phyloP scores from a whole-genome alignment of 2,329 filamentous ascomycete species.

The Cladosporium sp. region DNA sequence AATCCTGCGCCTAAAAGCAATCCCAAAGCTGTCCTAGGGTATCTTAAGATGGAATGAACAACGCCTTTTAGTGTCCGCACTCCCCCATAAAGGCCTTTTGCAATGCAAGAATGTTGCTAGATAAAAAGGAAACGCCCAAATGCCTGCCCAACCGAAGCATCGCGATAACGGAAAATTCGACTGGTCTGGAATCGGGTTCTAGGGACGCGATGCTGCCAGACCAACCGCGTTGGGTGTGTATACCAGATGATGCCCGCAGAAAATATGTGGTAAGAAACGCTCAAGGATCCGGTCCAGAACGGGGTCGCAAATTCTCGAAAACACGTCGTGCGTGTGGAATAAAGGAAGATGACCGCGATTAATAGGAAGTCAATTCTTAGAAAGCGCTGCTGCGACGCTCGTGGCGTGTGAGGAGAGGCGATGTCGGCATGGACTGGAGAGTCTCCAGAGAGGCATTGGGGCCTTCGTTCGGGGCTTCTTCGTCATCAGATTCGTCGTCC shows the following conservation, averaged over 20 bases:
- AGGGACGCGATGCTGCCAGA: neutral
- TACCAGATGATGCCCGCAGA: neutral
- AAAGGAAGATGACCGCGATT: neutral
- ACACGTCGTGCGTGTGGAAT: neutral
- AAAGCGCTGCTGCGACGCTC: conserved; percentile 17
- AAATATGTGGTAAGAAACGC: neutral
- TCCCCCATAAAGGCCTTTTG: neutral
- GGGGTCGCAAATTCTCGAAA: neutral
- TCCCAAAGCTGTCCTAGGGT: conserved; percentile 18
- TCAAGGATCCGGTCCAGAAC: conserved; percentile 4
- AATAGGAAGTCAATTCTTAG: neutral
- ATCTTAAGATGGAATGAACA: conserved; percentile 17
- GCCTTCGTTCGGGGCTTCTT: conserved; percentile 25
- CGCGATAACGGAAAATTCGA: conserved; percentile 4
- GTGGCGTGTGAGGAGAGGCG: conserved; percentile 29
- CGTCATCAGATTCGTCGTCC: conserved; percentile 21
- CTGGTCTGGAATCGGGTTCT: neutral
- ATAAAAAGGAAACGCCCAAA: conserved; percentile 10
- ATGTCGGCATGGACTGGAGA: conserved; percentile 29
- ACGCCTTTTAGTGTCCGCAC: conserved; percentile 14
- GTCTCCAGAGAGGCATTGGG: conserved; percentile 30
- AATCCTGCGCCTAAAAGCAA: conserved; percentile 1
- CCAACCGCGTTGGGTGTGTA: neutral
- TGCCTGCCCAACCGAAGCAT: neutral
- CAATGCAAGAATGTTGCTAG: neutral